Percentiles rank a stretch among this genome's conserved stretches.
Evolutionary conservation across 2,329 filamentous ascomycete genomes (phyloP).

Genomic region (Trichoderma atrobrunneum): DNA sequence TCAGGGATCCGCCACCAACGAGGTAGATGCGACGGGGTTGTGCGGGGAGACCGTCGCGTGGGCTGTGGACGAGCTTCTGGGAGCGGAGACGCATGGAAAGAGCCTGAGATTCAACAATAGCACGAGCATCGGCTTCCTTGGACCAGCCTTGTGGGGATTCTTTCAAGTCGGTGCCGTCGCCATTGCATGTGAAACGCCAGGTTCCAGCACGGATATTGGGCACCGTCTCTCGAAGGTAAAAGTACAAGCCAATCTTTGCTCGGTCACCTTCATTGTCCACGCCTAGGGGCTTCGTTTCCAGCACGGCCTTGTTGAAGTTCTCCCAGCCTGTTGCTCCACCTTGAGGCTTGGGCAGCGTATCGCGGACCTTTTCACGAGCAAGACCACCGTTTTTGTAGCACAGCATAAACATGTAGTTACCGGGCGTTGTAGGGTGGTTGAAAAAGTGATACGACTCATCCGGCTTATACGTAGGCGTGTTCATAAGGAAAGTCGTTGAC

Average conservation of each 20-base stretch:
- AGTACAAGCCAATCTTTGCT: slow-evolving; percentile 92
- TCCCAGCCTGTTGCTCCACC: slow-evolving; percentile 62
- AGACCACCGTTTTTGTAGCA: slow-evolving; percentile 99
- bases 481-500: slow-evolving; percentile 96
- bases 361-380: slow-evolving; percentile 84
- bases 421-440: slow-evolving; percentile 88
- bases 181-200: slow-evolving; percentile 71
- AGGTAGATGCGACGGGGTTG: slow-evolving; percentile 91
- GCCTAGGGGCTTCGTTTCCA: slow-evolving; percentile 67
- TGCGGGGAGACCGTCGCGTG: slow-evolving; percentile 59
- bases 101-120: slow-evolving; percentile 92
- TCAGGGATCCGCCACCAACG: slow-evolving; percentile 86
- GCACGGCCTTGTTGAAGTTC: slow-evolving; percentile 71
- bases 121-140: slow-evolving; percentile 71
- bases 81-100: slow-evolving; percentile 87
- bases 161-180: slow-evolving; percentile 53
- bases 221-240: slow-evolving; percentile 91
- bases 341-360: slow-evolving; percentile 62
- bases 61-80: slow-evolving; percentile 65
- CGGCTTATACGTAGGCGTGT: slow-evolving; percentile 84
- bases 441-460: slow-evolving; percentile 95
- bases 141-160: slow-evolving; percentile 36
- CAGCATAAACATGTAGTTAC: slow-evolving; percentile 99
- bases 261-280: slow-evolving; percentile 51
- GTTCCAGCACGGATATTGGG: slow-evolving; percentile 83